Evolutionary conservation across 2,329 filamentous ascomycete species (phyloP).

Genomic region (Penicillium hordei): DNA sequence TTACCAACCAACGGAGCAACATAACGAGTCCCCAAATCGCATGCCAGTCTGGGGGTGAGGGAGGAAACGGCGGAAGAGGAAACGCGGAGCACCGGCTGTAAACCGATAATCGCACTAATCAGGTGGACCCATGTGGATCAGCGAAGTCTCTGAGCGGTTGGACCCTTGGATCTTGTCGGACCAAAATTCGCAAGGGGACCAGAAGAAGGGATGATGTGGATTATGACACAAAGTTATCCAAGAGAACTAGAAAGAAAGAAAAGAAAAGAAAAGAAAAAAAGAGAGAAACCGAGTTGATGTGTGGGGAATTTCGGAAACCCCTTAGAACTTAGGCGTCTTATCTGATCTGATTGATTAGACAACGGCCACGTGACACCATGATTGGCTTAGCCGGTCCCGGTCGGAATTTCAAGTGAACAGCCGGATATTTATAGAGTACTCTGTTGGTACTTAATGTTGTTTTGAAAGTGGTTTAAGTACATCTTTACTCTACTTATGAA

Average conservation of each 20-base stretch:
- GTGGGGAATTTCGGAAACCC: background rate
- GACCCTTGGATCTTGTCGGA: background rate
- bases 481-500: too few species aligned
- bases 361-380: conserved; percentile 6
- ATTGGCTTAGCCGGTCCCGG: background rate
- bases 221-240: background rate
- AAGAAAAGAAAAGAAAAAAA: background rate
- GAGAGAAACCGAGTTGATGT: background rate
- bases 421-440: background rate
- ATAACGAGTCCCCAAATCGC: conserved; percentile 17
- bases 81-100: conserved; percentile 11
- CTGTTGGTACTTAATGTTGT: too few species aligned
- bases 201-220: background rate
- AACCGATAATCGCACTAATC: conserved; percentile 17
- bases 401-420: background rate
- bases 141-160: conserved; percentile 8
- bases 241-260: background rate
- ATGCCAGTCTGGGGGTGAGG: background rate
- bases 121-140: conserved; percentile 9
- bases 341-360: conserved; percentile 20
- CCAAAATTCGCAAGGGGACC: background rate
- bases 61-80: conserved; percentile 7
- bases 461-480: too few species aligned
- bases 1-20: conserved; percentile 20
- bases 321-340: conserved; percentile 7